phyloP scores from a whole-genome alignment of 345 rosid genomes.

The Populus davidiana region DNA sequence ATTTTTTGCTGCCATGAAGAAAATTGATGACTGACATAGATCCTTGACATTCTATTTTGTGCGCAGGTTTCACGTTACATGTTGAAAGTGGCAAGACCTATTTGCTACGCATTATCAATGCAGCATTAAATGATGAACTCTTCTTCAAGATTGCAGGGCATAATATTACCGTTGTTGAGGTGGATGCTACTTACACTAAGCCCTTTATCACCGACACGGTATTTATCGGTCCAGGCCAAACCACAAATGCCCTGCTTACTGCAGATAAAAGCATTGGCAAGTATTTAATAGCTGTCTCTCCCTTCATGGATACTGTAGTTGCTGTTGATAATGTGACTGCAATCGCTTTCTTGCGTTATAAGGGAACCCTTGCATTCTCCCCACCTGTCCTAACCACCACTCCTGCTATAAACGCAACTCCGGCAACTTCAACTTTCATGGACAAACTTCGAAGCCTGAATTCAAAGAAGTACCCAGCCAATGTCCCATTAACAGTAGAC shows the following conservation, averaged over 20 bases:
- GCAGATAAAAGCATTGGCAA: slow-evolving; percentile 42
- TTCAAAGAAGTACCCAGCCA: slow-evolving; percentile 45
- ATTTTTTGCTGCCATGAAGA: no score
- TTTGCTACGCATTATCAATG: slow-evolving; percentile 55
- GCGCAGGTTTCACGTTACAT: slow-evolving; percentile 43
- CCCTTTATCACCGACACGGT: slow-evolving; percentile 50
- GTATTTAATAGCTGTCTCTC: slow-evolving; percentile 55
- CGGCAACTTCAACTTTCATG: slow-evolving; percentile 31
- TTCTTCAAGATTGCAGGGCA: slow-evolving; percentile 71
- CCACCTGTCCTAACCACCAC: slow-evolving; percentile 34
- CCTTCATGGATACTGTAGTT: slow-evolving; percentile 73
- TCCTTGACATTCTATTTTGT: neutral
- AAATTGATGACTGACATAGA: neutral
- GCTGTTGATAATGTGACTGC: slow-evolving; percentile 52
- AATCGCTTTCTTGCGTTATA: slow-evolving; percentile 46
- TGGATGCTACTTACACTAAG: slow-evolving; percentile 58
- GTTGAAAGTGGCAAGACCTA: slow-evolving; percentile 60
- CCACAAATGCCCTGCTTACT: slow-evolving; percentile 61
- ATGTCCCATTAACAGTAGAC: slow-evolving; percentile 50
- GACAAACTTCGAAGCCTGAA: slow-evolving; percentile 58
- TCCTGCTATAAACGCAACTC: slow-evolving; percentile 63
- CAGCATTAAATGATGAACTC: slow-evolving; percentile 71
- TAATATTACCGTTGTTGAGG: slow-evolving; percentile 63
- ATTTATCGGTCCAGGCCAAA: slow-evolving; percentile 71
- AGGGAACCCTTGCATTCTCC: slow-evolving; percentile 31